Evolutionary conservation across 768 basidiomycete genomes (phyloP), one percentile per base, ranked within the genome.

Genomic region (Tricholoma furcatifolium): DNA sequence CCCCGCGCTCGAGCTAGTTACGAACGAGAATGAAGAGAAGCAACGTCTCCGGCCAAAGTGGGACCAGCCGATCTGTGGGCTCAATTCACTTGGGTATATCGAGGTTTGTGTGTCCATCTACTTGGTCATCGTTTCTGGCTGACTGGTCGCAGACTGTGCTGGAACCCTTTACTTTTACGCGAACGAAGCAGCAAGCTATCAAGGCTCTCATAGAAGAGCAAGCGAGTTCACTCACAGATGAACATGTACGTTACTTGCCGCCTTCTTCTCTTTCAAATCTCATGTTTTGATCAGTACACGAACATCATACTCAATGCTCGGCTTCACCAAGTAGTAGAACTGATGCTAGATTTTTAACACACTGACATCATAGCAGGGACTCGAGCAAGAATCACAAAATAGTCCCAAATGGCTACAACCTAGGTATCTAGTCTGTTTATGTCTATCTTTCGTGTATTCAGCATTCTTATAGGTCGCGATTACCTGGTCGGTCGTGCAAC

Each of bases 81-180:
- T 97, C 58, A 98, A 98, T 62, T 96, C 89, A 54, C 67, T 93
- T 57, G 84, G 80, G 15, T 94, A 93, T 65, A 68, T 97, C 12
- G 82, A 87, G 77, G 94, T 93, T 43, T 27, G 79, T 68, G 35
- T 50, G 18, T 4, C 42, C 21, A 6, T 15, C 38, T 34, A 27
- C 27, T 32, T 21, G 39, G n/a, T 10, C 24, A 15, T 36, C 21
- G 6, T 30, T 21, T 20, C 27, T 27, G 54, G 42, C 32, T 40
- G 43, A 21, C 40, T 32, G n/a, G 57, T 49, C 21, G 0, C 58
- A 91, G 88, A 79, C 73, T 56, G 77, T 87, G 4, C 70, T 93
- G 10, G 82, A 86, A 47, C 71, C 83, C 0, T 88, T 85, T 58
- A 66, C 78, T 4, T 93, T 93, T 64, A 89, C 90, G 5, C 64